Evolutionary conservation across 495 filamentous ascomycete species (phyloP), one percentile per base, ranked within the genome.

Genomic region (Aspergillus kassunensis): DNA sequence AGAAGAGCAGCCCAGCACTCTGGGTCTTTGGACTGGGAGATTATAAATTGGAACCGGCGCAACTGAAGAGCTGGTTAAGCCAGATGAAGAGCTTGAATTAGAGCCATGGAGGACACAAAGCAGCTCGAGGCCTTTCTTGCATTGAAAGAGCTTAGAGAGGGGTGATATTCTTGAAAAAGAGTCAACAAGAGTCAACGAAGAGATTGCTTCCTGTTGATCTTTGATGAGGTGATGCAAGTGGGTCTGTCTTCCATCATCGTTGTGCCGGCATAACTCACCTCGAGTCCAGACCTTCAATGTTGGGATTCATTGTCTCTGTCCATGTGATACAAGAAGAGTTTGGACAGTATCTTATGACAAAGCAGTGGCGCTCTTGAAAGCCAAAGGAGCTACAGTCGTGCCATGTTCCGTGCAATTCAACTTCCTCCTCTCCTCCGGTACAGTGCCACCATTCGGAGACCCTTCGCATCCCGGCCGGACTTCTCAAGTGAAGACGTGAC

Each of bases 401-500:
- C 43, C 49, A 29, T 55, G 36, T 25, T 31, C 40, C 49, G 30
- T 21, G 9, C 39, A 43, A 27, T 33, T 25, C n/a, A n/a, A n/a
- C n/a, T n/a, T n/a, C 42, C 52, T 30, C 41, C 44, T 57, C 24
- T 36, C 34, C 30, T 45, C 50, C 47, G 15, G 39, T 24, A 41
- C 16, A 46, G 30, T 46, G 19, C 16, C 44, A 24, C 45, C 13
- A 49, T 51, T 19, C 44, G 27, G 34, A 60, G 63, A 54, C 33
- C 57, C 19, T 62, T 62, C 30, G 57, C 60, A 25, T 62, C 55
- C 21, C 51, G 55, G 53, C 57, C 54, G n/a, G 58, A 19, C 39
- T 47, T 21, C 45, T 48, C 60, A 53, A 62, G 65, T 41, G 80
- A 82, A 7, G 80, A 90, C 25, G 62, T 95, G 29, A 74, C 72